Base-by-base conservation (phyloP, 345 rosid species). In the Turnera subulata region DNA sequence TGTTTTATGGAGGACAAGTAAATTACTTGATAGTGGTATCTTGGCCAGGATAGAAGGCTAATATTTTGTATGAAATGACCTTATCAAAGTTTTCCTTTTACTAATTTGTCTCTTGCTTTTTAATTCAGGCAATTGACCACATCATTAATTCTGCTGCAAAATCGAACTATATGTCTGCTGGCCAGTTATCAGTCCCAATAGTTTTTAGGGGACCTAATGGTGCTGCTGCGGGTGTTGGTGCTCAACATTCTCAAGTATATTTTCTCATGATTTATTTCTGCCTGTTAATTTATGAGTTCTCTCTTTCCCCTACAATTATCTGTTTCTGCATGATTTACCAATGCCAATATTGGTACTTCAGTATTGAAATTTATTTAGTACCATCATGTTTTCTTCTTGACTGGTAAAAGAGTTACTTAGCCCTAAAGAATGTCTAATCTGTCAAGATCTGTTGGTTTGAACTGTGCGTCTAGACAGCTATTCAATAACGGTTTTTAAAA, bases 191-290 rank as follows among this genome's bases (percentile, higher is more conserved):
- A 13, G 97, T 82, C 49, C 87, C 98, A 50, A 86, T 89, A 49
- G 98, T 92, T 58, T 89, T 89, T 65, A 82, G 97, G 71, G 96
- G 97, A 63, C 95, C 98, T 50, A 92, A 92, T 78, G 98, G 98
- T 68, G 93, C 93, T 38, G 97, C 99, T 62, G 96, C 97, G 55
- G 99, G 97, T 76, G 97, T 93, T 49, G 99, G 87, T 58, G 99
- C 97, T 55, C 98, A 92, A 62, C 98, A 92, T 72, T 92, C 98
- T 64, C 98, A 92, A 11, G 96, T 81, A 78, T 64, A 71, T 42
- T 62, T 50, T 20, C 44, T 55, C 15, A 25, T 26, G 50, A 38
- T 52, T 12, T 63, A 10, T 61, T 50, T 46, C 21, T 6, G 6
- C 6, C 38, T 10, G 17, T 29, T 8, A 24, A 56, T 50, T 17